Conservation (phyloP, 306 rosid species). For the Begonia peltatifolia region DNA sequence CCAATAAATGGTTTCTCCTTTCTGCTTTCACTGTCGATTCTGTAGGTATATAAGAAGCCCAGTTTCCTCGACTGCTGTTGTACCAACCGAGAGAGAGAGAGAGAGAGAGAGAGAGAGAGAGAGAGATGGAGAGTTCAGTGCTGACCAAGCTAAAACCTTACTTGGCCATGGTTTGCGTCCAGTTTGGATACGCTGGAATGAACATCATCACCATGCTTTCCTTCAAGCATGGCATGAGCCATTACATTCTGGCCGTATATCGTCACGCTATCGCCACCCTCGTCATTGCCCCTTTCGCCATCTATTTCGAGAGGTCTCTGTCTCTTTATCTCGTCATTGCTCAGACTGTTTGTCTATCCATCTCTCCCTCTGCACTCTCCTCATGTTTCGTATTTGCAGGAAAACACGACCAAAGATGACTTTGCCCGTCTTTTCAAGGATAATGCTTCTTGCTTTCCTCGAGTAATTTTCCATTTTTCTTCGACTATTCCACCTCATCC, state of each 20-base stretch:
- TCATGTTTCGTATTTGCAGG: conserved; percentile 21
- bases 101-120: not conserved
- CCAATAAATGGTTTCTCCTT: too few species aligned
- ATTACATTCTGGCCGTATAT: conserved; percentile 70
- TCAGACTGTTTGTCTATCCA: not conserved
- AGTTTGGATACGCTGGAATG: conserved; percentile 92
- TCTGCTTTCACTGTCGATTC: too few species aligned
- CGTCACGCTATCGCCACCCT: conserved; percentile 72
- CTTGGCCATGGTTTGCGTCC: conserved; percentile 75
- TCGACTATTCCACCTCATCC: not conserved
- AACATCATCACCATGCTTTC: conserved; percentile 77
- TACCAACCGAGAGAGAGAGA: too few species aligned
- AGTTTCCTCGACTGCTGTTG: too few species aligned
- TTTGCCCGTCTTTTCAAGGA: conserved; percentile 61
- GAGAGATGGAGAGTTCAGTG: conserved; percentile 30
- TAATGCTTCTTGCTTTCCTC: conserved; percentile 65
- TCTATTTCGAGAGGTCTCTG: conserved; percentile 63
- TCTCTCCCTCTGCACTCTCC: not conserved
- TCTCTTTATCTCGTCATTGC: not conserved
- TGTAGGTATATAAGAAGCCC: too few species aligned
- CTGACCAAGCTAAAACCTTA: conserved; percentile 49
- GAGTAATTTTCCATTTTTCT: conserved; percentile 47
- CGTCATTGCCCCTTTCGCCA: conserved; percentile 63
- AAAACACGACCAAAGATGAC: conserved; percentile 93
- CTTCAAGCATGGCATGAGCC: conserved; percentile 84